Base-by-base conservation (phyloP, 805 yeast species). In the Peterozyma xylosa region DNA sequence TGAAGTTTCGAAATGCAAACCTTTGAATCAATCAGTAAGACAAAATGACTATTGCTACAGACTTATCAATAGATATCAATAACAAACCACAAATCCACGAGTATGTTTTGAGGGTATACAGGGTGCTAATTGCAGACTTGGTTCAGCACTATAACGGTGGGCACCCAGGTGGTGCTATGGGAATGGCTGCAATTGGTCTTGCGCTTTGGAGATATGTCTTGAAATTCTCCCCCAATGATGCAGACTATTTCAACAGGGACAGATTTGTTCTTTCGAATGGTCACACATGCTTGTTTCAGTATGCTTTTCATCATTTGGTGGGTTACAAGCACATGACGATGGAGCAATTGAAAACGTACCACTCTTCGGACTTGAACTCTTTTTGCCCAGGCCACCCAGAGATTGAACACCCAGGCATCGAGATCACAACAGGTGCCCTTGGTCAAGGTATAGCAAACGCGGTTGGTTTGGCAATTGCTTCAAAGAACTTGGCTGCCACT, bases 361-460 rank as follows among this genome's bases (percentile, higher is more conserved):
- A 60, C 40, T 21, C 27, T 21, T 36, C 55, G 4, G 54, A 52
- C 10, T 21, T 42, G n/a, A 54, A 56, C 7, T 53, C 61, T 3
- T 49, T 38, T 13, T 60, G 64, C 48, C 70, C 69, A 21, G 70
- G 70, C 11, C 71, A 67, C 45, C 71, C 71, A 13, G 70, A 66
- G 45, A 62, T 60, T 34, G 70, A 65, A 45, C 56, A 58, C 42
- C 62, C 63, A n/a, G 62, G 55, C 14, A 54, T 66, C 29, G 71
- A 66, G 48, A 57, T 64, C 42, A 66, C 70, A 29, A 66, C 69
- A 10, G 70, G 70, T 21, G 65, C 68, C n/a, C 48, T 66, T 32
- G 71, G 71, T n/a, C 71, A 66, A 52, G 71, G 71, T 42, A 55
- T 66, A 27, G 53, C 70, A 18, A 66, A 66, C 47, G 59, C 67